phyloP scores from a whole-genome alignment of 2,329 filamentous ascomycete species.

The Calonectria crousiana region DNA sequence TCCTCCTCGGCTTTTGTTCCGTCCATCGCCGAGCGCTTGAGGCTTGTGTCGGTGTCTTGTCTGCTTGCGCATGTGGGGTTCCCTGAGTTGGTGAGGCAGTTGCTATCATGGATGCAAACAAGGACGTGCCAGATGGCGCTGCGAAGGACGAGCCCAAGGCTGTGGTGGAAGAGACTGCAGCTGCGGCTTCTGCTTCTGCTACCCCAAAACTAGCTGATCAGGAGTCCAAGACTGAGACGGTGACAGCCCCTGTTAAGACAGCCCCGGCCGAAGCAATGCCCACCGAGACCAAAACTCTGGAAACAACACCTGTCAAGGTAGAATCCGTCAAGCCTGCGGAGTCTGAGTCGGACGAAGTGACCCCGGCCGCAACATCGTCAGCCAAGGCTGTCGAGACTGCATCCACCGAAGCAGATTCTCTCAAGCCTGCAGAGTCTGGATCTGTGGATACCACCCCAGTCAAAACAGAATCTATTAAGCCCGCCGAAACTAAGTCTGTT shows the following conservation, averaged over 20 bases:
- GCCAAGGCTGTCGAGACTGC: neutral
- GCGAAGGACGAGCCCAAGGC: slow-evolving; percentile 41
- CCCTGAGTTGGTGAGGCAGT: slow-evolving; percentile 21
- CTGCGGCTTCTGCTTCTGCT: neutral
- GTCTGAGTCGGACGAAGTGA: neutral
- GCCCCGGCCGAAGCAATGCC: neutral
- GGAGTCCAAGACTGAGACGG: slow-evolving; percentile 10
- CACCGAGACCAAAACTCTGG: neutral
- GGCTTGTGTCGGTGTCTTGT: slow-evolving; percentile 18
- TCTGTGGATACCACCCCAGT: neutral
- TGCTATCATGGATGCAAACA: slow-evolving; percentile 38
- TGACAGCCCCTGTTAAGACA: slow-evolving; percentile 1
- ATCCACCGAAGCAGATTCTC: neutral
- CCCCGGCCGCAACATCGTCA: neutral
- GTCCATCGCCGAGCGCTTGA: slow-evolving; percentile 2
- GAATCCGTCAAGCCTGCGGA: neutral
- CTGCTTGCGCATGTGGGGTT: slow-evolving; percentile 23
- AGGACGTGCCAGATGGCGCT: slow-evolving; percentile 36
- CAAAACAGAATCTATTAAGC: neutral
- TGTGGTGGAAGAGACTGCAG: neutral
- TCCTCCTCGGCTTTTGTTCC: neutral
- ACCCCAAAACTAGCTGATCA: neutral
- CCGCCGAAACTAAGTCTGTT: neutral
- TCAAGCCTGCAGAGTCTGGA: neutral
- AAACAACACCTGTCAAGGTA: neutral